Evolutionary conservation across 2,329 filamentous ascomycete species (phyloP), one percentile per base, ranked within the genome.

Genomic region (Fusarium caatingaense): DNA sequence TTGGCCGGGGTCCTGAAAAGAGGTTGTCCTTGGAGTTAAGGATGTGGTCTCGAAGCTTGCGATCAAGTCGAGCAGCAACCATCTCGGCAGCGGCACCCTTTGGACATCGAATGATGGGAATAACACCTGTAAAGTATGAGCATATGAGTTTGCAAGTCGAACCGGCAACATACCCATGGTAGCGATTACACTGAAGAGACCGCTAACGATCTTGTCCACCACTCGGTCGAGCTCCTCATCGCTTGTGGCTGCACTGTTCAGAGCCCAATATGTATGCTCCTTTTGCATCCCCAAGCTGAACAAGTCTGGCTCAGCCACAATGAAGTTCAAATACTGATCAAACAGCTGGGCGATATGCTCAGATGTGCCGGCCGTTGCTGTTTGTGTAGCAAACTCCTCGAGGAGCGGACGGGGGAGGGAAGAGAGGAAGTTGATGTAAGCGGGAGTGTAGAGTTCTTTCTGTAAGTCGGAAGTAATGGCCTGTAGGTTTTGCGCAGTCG

Each of bases 11-110:
- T 61, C 81, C 83, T 42, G 94, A 97, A 80, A 99, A 99, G 7
- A 99, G 87, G 76, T 98, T 98, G 78, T 98, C 95, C 83, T 98
- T 98, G 15, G 95, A 97, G 80, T 98, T 98, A 68, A 99, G 87
- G 56, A 98, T 93, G 78, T 99, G 96, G 76, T 99, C 96, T 76
- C 96, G 91, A 23, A 99, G 88, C 80, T 98, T 99, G 64, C 96
- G 91, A 78, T 99, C 96, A 25, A 99, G 89, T 77, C 97, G 97
- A 16, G 93, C 92, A 16, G 94, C 92, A 71, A 99, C 97, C 85
- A 97, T 92, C 78, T 98, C 95, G 16, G 96, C 95, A 6, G 96
- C 93, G 37, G 93, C 94, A 51, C 92, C 93, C 78, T 96, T 97
- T 9, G 96, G 94, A 77, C 93, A 98, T 72, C 96, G 87, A 76